Conservation (phyloP, 768 basidiomycete genomes). For the Daedaleopsis nitida region DNA sequence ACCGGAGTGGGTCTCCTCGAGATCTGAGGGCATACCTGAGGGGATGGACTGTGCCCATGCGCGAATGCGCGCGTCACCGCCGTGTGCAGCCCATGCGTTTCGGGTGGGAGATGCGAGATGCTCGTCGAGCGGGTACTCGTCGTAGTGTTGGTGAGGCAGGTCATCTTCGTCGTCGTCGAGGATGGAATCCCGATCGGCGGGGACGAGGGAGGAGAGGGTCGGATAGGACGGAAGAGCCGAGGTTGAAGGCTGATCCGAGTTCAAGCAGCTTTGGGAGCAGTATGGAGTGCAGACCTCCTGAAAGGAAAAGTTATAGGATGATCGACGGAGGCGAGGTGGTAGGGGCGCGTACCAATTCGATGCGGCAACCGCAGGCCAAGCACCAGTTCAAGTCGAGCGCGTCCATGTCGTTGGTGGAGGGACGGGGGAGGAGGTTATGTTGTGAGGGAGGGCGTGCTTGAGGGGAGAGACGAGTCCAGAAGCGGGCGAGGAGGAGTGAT, state of each 20-base stretch:
- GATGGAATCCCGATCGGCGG: constrained; percentile 11
- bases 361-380: constrained; percentile 59
- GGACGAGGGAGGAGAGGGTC: constrained; percentile 16
- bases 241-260: constrained; percentile 32
- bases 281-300: constrained; percentile 45
- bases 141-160: neutral
- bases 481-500: constrained; percentile 11
- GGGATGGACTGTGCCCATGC: constrained; percentile 39
- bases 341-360: constrained; percentile 44
- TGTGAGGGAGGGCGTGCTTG: neutral
- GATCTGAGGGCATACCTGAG: constrained; percentile 21
- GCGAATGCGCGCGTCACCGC: constrained; percentile 44
- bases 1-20: constrained; percentile 1
- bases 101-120: neutral
- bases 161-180: constrained; percentile 10
- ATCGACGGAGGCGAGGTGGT: constrained; percentile 1
- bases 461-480: constrained; percentile 25
- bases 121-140: neutral
- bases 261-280: constrained; percentile 53
- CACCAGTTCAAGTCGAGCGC: constrained; percentile 75
- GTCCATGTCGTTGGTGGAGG: constrained; percentile 20
- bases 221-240: constrained; percentile 8
- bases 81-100: constrained; percentile 39
- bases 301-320: constrained; percentile 24
- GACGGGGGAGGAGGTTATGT: constrained; percentile 11